These are phyloP conservation scores for Endocalyx cinctus DNA, from an alignment of 2,329 filamentous ascomycete genomes.

Conservation along the genomic window DNA sequence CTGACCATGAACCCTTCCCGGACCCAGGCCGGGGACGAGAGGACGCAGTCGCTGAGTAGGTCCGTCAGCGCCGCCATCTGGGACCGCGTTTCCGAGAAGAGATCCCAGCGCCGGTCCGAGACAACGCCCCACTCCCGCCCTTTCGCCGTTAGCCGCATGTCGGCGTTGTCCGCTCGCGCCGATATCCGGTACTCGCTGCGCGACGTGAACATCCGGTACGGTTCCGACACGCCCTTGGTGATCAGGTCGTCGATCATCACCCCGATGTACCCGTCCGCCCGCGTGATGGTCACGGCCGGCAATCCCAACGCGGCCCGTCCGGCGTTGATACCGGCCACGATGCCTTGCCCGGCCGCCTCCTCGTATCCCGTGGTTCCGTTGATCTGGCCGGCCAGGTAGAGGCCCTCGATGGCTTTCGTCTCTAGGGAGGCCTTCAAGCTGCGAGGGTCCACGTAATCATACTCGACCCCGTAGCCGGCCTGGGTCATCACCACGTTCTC, in stretches of 20 bases:
- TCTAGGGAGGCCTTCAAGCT: slow-evolving; percentile 84
- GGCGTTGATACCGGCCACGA: slow-evolving; percentile 91
- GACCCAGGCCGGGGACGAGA: slow-evolving; percentile 63
- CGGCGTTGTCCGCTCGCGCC: slow-evolving; percentile 88
- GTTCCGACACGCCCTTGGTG: slow-evolving; percentile 94
- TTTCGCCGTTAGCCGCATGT: slow-evolving; percentile 75
- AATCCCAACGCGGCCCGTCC: slow-evolving; percentile 71
- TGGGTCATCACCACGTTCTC: slow-evolving; percentile 91
- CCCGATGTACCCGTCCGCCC: slow-evolving; percentile 92
- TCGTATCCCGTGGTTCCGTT: slow-evolving; percentile 98
- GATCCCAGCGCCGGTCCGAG: slow-evolving; percentile 70
- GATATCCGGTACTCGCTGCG: slow-evolving; percentile 94
- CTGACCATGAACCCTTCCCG: slow-evolving; percentile 65
- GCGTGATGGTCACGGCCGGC: slow-evolving; percentile 61
- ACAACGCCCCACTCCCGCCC: slow-evolving; percentile 76
- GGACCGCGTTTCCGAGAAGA: slow-evolving; percentile 59
- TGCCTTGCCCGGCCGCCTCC: slow-evolving; percentile 89
- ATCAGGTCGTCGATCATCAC: slow-evolving; percentile 98
- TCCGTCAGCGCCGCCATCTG: slow-evolving; percentile 64
- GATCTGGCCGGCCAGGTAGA: slow-evolving; percentile 93
- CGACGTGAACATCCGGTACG: slow-evolving; percentile 97
- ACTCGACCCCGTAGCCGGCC: slow-evolving; percentile 94
- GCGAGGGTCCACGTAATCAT: slow-evolving; percentile 95
- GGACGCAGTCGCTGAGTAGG: slow-evolving; percentile 52
- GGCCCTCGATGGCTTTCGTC: slow-evolving; percentile 82